Percentiles rank a stretch among this genome's conserved stretches.
Evolutionary conservation across 768 basidiomycete species (phyloP).

Genomic region (Tylopilus intermedius): DNA sequence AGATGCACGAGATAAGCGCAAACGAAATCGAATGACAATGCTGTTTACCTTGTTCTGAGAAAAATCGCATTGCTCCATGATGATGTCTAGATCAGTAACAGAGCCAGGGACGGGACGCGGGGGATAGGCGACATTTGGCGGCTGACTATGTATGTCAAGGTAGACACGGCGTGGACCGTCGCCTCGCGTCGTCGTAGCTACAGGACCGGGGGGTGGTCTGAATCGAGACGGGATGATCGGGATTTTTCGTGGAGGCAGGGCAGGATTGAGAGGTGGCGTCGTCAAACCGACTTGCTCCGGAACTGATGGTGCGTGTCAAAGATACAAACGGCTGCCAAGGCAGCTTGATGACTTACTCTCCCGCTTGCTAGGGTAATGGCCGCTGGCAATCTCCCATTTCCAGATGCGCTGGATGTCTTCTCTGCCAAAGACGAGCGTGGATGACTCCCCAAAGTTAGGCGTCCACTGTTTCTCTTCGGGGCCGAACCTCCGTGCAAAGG

Average conservation of each 20-base stretch:
- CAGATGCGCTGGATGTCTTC: slow-evolving; percentile 87
- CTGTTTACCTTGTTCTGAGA: slow-evolving; percentile 60
- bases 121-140: slow-evolving; percentile 72
- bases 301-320: slow-evolving; percentile 39
- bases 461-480: slow-evolving; percentile 62
- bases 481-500: slow-evolving; percentile 57
- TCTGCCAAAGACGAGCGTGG: slow-evolving; percentile 69
- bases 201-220: slow-evolving; percentile 42
- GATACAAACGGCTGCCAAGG: neutral
- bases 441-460: slow-evolving; percentile 50
- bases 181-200: slow-evolving; percentile 59
- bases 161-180: slow-evolving; percentile 77
- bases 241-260: slow-evolving; percentile 54
- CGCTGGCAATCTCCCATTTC: slow-evolving; percentile 92
- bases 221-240: slow-evolving; percentile 45
- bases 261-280: slow-evolving; percentile 61
- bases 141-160: slow-evolving; percentile 58
- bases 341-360: slow-evolving; percentile 49
- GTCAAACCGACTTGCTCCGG: slow-evolving; percentile 64
- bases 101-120: slow-evolving; percentile 82
- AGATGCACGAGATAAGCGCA: slow-evolving; percentile 12
- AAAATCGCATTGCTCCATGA: slow-evolving; percentile 94
- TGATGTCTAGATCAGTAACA: slow-evolving; percentile 80
- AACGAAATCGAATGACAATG: neutral
- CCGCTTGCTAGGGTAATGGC: slow-evolving; percentile 85